Evolutionary conservation across 805 yeast genomes (phyloP).

Genomic region (Danielia reshetovae): DNA sequence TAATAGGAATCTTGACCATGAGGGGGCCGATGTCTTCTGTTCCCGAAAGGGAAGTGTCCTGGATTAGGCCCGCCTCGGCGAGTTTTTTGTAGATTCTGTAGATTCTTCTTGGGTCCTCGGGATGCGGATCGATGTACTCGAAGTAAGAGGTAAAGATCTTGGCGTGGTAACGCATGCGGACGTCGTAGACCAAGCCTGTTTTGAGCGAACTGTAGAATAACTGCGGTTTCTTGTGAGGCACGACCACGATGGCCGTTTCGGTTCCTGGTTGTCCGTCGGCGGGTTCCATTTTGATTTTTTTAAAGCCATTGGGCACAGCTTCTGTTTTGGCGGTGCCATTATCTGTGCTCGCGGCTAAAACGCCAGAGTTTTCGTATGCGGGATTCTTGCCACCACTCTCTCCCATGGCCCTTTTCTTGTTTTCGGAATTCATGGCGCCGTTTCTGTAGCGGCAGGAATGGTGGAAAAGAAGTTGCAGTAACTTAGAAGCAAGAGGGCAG

Average conservation of each 20-base stretch:
- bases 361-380: too few relatives aligned
- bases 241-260: constrained; percentile 30
- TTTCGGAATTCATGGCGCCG: too few relatives aligned
- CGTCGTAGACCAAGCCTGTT: constrained; percentile 95
- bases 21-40: constrained; percentile 74
- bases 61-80: constrained; percentile 89
- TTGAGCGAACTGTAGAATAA: constrained; percentile 70
- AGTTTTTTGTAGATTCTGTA: constrained; percentile 89
- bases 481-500: too few relatives aligned
- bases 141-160: constrained; percentile 86
- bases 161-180: constrained; percentile 96
- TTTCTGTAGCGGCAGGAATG: too few relatives aligned
- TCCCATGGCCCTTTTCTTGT: too few relatives aligned
- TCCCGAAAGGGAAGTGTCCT: constrained; percentile 72
- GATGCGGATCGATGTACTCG: constrained; percentile 97
- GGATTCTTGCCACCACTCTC: too few relatives aligned
- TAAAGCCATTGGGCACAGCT: too few relatives aligned
- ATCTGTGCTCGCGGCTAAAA: too few relatives aligned
- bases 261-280: not conserved
- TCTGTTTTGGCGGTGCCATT: too few relatives aligned
- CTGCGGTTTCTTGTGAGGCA: constrained; percentile 62
- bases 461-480: too few relatives aligned
- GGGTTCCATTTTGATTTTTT: too few relatives aligned
- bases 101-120: constrained; percentile 96
- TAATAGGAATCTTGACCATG: constrained; percentile 84